Conservation (phyloP, 2,329 filamentous ascomycete genomes). For the Ceratocystis alfenasii region DNA sequence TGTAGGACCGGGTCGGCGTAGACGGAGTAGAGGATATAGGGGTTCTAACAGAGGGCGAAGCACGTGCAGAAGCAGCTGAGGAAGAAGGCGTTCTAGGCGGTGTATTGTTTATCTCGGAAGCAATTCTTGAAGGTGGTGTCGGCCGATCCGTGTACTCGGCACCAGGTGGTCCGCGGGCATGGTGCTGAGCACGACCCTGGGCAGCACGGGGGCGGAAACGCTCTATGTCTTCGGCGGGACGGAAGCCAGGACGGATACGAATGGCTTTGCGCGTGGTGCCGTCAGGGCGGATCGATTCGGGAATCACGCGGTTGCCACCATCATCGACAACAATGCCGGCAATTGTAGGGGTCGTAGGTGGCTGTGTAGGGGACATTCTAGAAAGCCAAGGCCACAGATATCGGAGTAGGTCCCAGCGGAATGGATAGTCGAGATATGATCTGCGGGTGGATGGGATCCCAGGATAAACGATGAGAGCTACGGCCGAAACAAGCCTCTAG, state of each 20-base stretch:
- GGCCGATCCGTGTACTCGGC: background rate
- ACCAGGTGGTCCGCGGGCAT: slow-evolving; percentile 13
- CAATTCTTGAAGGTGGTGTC: background rate
- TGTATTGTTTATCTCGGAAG: background rate
- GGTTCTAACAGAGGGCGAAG: background rate
- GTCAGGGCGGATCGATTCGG: slow-evolving; percentile 73
- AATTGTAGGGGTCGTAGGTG: background rate
- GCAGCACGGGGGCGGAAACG: slow-evolving; percentile 90
- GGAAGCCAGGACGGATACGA: slow-evolving; percentile 83
- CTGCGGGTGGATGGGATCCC: background rate
- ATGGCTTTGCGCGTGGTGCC: slow-evolving; percentile 90
- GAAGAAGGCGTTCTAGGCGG: background rate
- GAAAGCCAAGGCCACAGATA: background rate
- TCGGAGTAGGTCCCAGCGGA: background rate
- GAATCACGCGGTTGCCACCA: slow-evolving; percentile 78
- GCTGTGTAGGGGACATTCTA: background rate
- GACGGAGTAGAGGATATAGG: background rate
- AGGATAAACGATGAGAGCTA: background rate
- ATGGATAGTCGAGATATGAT: background rate
- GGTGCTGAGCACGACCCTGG: slow-evolving; percentile 47
- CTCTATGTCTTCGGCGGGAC: slow-evolving; percentile 88
- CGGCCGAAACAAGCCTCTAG: background rate
- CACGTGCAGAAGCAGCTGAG: background rate
- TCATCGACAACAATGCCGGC: slow-evolving; percentile 65
- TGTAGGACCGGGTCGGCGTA: background rate